Percentiles rank a stretch among this genome's conserved stretches.
phyloP scores from a whole-genome alignment of 2,329 filamentous ascomycete genomes.

The Colletotrichum lupini region DNA sequence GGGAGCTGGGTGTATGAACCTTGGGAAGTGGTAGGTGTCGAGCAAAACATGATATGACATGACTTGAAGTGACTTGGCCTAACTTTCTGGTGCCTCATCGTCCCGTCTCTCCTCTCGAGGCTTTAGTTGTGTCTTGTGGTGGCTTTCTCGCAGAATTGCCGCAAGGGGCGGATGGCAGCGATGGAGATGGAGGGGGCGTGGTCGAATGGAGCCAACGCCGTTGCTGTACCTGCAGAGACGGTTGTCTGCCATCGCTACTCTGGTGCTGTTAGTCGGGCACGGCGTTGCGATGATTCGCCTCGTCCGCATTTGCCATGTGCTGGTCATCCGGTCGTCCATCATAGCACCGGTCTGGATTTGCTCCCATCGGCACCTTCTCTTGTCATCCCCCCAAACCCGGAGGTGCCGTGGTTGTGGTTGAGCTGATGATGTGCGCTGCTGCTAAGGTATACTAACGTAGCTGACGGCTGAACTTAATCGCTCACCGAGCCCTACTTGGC shows the following conservation, averaged over 20 bases:
- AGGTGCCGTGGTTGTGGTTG: slow-evolving; percentile 18
- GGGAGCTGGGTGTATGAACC: background rate
- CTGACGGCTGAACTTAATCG: background rate
- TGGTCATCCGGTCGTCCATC: slow-evolving; percentile 24
- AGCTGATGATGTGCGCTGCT: slow-evolving; percentile 4
- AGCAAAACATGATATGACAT: slow-evolving; percentile 1
- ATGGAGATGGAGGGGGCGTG: slow-evolving; percentile 31
- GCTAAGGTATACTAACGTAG: background rate
- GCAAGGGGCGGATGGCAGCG: slow-evolving; percentile 22
- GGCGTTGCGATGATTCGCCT: slow-evolving; percentile 31
- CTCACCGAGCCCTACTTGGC: background rate
- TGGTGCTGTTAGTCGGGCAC: background rate
- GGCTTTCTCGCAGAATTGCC: slow-evolving; percentile 30
- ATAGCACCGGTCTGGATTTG: slow-evolving; percentile 2
- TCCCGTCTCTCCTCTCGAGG: slow-evolving; percentile 27
- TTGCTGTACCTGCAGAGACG: slow-evolving; percentile 20
- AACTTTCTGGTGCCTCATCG: slow-evolving; percentile 12
- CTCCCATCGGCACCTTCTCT: slow-evolving; percentile 8
- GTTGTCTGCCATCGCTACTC: slow-evolving; percentile 6
- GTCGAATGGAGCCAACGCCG: background rate
- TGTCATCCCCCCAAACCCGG: background rate
- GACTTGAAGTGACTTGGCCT: slow-evolving; percentile 5
- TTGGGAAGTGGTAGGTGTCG: background rate
- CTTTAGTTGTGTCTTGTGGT: slow-evolving; percentile 4
- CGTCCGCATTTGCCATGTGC: slow-evolving; percentile 25